Conservation (phyloP, 768 basidiomycete species). For the Candolleomyces efflorescens region DNA sequence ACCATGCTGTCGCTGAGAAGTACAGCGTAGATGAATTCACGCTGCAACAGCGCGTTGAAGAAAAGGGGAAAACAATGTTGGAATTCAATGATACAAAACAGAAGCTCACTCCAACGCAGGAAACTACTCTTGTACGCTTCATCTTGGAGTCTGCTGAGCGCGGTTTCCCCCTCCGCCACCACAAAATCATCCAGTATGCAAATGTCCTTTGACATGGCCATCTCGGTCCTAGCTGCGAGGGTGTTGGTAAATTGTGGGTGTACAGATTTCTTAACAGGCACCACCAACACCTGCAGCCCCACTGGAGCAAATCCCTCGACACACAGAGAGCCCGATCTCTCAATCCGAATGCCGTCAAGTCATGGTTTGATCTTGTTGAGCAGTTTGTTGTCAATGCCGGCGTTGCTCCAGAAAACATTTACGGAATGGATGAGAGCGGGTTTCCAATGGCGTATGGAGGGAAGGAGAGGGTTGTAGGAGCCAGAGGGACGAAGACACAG, state of each 20-base stretch:
- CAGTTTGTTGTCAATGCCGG: constrained; percentile 19
- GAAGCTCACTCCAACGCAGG: constrained; percentile 5
- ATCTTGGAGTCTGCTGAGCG: constrained; percentile 3
- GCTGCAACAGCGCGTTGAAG: constrained; percentile 12
- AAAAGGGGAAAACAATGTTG: constrained; percentile 1
- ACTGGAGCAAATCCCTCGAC: constrained; percentile 29
- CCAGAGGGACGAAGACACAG: constrained; percentile 21
- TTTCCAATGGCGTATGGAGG: constrained; percentile 16
- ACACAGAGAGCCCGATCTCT: constrained; percentile 22
- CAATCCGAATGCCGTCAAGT: constrained; percentile 24
- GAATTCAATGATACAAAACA: constrained; percentile 9
- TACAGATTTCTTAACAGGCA: constrained; percentile 22
- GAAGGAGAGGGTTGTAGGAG: constrained; percentile 21
- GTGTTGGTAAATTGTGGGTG: constrained; percentile 5
- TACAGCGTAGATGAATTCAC: constrained; percentile 12
- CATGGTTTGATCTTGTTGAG: constrained; percentile 28
- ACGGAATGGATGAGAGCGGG: constrained; percentile 33
- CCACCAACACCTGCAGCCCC: constrained; percentile 21
- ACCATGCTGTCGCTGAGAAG: constrained; percentile 8
- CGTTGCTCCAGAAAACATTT: constrained; percentile 19
- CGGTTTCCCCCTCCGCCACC: neutral
- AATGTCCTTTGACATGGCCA: neutral
- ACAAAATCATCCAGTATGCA: neutral
- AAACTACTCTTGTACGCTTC: constrained; percentile 2
- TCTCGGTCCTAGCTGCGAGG: neutral